These are phyloP conservation scores for Phytopythium sindhum DNA, from an alignment of 352 stramenopile genomes.

Conservation along the genomic window DNA sequence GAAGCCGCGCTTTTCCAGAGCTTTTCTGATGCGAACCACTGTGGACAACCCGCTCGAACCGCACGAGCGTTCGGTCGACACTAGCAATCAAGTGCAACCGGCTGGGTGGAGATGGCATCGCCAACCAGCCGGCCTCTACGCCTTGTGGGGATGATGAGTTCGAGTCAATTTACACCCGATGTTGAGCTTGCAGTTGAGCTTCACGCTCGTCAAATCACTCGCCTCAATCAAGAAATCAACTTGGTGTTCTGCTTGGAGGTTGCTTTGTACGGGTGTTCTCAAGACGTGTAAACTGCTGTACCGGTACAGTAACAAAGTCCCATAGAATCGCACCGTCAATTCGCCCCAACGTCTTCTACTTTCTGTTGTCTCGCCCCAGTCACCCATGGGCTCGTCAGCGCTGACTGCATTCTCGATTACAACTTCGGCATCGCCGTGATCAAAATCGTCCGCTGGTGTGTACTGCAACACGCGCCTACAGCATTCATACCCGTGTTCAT, in stretches of 20 bases:
- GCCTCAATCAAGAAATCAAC: background rate
- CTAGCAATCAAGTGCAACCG: constrained; percentile 2
- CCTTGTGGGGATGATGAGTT: background rate
- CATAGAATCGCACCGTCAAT: too few species aligned
- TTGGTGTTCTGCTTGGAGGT: background rate
- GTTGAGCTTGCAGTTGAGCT: background rate
- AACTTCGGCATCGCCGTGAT: background rate
- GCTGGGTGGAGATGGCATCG: too few species aligned
- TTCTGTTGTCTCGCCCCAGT: background rate
- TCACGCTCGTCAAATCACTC: background rate
- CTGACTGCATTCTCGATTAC: background rate
- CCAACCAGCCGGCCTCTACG: background rate
- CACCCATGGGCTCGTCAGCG: background rate
- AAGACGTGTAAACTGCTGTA: too few species aligned
- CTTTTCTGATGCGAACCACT: constrained; percentile 1
- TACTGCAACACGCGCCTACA: background rate
- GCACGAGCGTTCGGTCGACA: background rate
- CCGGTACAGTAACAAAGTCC: too few species aligned
- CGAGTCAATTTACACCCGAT: background rate
- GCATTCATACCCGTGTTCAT: too few species aligned
- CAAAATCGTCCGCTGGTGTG: background rate
- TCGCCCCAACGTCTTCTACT: too few species aligned
- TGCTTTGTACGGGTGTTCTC: background rate
- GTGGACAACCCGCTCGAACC: background rate
- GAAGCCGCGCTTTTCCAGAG: background rate